Evolutionary conservation across 2,329 filamentous ascomycete genomes (phyloP), one percentile per base, ranked within the genome.

Genomic region (Botryosphaeria agaves): DNA sequence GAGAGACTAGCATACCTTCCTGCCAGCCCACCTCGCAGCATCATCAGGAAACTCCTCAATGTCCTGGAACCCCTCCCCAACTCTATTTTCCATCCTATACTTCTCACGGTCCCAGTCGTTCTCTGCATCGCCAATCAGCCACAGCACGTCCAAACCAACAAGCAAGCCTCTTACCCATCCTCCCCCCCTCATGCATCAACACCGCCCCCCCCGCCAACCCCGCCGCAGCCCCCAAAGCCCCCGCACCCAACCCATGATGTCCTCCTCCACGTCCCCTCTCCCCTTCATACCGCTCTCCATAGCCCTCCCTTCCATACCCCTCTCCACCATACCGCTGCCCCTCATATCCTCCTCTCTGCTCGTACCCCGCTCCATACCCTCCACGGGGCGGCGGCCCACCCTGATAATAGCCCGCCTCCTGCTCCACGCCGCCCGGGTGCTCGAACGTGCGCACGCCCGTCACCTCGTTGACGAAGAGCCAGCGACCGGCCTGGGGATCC

Each of bases 401-500:
- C 24, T 31, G 23, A 28, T 35, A 29, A 27, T 36, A 36, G 3
- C 35, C 36, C 29, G 9, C 16, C 5, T 31, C 25, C 30, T 28
- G 29, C 28, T 35, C 30, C 17, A 33, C 30, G 17, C 35, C 37
- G 16, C 38, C 41, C 7, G 57, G 57, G 28, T 46, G 43, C 18
- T 59, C 45, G 37, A 49, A 57, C 26, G 45, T 55, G 12, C 51
- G 48, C 41, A 61, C 49, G 23, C 59, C 59, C 14, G 50, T 63
- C 38, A 60, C 47, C 32, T 56, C 47, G 43, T 64, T 64, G 36
- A 62, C 43, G 45, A 53, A 64, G 41, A 56, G 41, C 48, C 53
- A 62, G 39, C 57, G 51, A 21, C 47, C 37, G 14, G 51, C 49
- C 31, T 45, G 47, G 14, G 47, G 43, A 28, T 59, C 53, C 56